Conservation (phyloP, 352 stramenopile species). For the Phytopythium boreale region DNA sequence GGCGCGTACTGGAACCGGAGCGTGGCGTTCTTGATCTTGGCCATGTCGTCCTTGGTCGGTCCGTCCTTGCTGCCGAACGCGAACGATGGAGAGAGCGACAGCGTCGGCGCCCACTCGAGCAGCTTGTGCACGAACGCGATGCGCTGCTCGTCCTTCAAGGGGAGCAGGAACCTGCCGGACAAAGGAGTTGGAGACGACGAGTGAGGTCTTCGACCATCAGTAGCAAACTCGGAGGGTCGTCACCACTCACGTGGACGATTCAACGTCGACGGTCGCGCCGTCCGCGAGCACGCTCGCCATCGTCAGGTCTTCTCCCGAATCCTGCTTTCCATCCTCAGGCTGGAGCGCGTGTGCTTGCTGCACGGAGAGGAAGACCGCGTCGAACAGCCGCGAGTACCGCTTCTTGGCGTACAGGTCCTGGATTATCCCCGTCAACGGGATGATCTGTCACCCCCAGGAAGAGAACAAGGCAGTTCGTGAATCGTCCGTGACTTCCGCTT, state of each 20-base stretch:
- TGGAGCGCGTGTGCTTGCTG: conserved; percentile 60
- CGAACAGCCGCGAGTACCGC: conserved; percentile 55
- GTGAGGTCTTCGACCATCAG: background rate
- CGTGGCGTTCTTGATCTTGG: conserved; percentile 52
- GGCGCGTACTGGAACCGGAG: conserved; percentile 44
- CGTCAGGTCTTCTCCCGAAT: conserved; percentile 1
- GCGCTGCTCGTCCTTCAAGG: conserved; percentile 65
- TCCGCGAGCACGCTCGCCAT: conserved; percentile 44
- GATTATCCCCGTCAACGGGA: conserved; percentile 55
- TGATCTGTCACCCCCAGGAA: conserved; percentile 31
- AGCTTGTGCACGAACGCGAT: conserved; percentile 66
- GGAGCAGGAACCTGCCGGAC: conserved; percentile 57
- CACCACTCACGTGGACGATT: conserved; percentile 64
- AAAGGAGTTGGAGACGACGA: conserved; percentile 2
- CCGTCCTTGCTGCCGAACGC: conserved; percentile 20
- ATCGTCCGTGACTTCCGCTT: background rate
- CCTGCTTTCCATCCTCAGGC: conserved; percentile 14
- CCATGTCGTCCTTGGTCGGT: conserved; percentile 43
- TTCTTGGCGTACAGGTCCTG: conserved; percentile 63
- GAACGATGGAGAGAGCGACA: conserved; percentile 36
- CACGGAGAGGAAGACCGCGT: conserved; percentile 65
- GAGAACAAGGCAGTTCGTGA: background rate
- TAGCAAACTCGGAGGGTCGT: background rate
- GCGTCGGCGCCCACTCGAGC: conserved; percentile 42
- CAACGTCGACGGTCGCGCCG: conserved; percentile 49